Percentiles rank a stretch among this genome's conserved stretches.
Conservation (phyloP, 495 filamentous ascomycete genomes). For the Usnea hakonensis region DNA sequence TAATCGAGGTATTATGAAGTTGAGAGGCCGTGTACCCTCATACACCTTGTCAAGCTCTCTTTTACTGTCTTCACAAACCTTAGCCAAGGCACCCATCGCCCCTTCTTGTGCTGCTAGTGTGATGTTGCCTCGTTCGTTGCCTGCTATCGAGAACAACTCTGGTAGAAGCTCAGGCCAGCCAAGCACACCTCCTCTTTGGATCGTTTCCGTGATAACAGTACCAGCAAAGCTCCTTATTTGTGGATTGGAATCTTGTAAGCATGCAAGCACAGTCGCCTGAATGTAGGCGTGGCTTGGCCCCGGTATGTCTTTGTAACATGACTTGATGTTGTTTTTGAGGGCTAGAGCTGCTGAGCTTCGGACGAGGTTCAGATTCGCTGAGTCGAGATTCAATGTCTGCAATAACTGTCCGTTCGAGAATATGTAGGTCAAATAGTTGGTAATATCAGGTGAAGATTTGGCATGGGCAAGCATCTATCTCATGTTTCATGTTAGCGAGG, state of each 20-base stretch:
- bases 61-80: slow-evolving; percentile 95
- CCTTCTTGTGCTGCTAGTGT: slow-evolving; percentile 74
- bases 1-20: slow-evolving; percentile 84
- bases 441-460: slow-evolving; percentile 83
- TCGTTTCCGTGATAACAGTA: slow-evolving; percentile 91
- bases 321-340: slow-evolving; percentile 85
- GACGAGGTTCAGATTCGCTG: slow-evolving; percentile 57
- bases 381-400: slow-evolving; percentile 46
- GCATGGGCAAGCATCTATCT: slow-evolving; percentile 87
- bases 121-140: slow-evolving; percentile 60
- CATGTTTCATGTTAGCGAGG: slow-evolving; percentile 2
- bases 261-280: slow-evolving; percentile 65
- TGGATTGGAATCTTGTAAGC: slow-evolving; percentile 69
- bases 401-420: slow-evolving; percentile 64
- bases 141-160: slow-evolving; percentile 66
- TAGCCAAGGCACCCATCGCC: slow-evolving; percentile 83
- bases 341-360: slow-evolving; percentile 83
- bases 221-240: slow-evolving; percentile 86
- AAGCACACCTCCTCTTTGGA: slow-evolving; percentile 74
- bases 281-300: slow-evolving; percentile 63
- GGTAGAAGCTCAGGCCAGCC: slow-evolving; percentile 87
- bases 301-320: slow-evolving; percentile 62
- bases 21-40: slow-evolving; percentile 74
- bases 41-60: slow-evolving; percentile 79
- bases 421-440: slow-evolving; percentile 92